A percentile compares a stretch with the other conserved stretches of the same genome.
Conservation (phyloP, 371 early-diverging fungal genomes). For the Umbelopsis sp. region DNA sequence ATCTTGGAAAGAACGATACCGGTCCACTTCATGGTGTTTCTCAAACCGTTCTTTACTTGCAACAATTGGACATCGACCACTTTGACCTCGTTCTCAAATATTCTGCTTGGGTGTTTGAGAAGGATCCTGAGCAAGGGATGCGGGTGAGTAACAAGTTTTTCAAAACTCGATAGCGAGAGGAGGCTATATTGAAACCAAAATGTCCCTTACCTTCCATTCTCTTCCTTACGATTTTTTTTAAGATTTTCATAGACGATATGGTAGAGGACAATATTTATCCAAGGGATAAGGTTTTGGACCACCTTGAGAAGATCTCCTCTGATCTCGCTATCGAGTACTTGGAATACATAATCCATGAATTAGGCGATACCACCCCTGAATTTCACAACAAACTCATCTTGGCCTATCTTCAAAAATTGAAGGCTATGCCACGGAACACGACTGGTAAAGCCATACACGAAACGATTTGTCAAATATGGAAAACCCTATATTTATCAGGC, state of each 20-base stretch:
- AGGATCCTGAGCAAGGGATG: slow-evolving; percentile 71
- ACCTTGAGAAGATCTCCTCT: slow-evolving; percentile 64
- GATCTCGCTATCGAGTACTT: slow-evolving; percentile 75
- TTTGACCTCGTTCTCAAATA: slow-evolving; percentile 84
- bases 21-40: slow-evolving; percentile 65
- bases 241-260: slow-evolving; percentile 81
- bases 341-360: slow-evolving; percentile 75
- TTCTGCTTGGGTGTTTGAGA: slow-evolving; percentile 75
- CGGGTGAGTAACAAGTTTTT: slow-evolving; percentile 53
- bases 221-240: not conserved
- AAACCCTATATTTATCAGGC: slow-evolving; percentile 17
- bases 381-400: slow-evolving; percentile 82
- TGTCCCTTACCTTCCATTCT: not conserved
- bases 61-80: slow-evolving; percentile 72
- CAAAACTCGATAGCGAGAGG: not conserved
- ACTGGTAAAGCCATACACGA: not conserved
- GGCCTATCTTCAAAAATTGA: slow-evolving; percentile 66
- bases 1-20: slow-evolving; percentile 29
- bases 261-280: slow-evolving; percentile 62
- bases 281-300: slow-evolving; percentile 53
- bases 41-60: slow-evolving; percentile 77
- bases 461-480: not conserved
- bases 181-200: not conserved
- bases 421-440: slow-evolving; percentile 32
- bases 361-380: slow-evolving; percentile 68